Evolutionary conservation across 352 stramenopile species (phyloP).

Genomic region (Saprolegnia diclina): DNA sequence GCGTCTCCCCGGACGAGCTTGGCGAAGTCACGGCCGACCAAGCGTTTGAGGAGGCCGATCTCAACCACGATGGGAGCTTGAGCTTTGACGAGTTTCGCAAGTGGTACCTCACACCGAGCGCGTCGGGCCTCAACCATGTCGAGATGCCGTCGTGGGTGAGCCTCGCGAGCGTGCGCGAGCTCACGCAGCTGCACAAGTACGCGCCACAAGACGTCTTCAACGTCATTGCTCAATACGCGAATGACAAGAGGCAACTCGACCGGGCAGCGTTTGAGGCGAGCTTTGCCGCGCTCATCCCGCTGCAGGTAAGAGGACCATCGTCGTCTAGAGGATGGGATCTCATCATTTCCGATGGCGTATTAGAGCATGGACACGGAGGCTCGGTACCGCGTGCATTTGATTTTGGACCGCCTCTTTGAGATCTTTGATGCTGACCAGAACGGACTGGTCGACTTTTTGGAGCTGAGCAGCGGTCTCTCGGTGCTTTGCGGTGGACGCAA

Average conservation of each 20-base stretch:
- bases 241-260: slow-evolving; percentile 49
- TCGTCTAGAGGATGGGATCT: background rate
- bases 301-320: background rate
- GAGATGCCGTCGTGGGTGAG: slow-evolving; percentile 60
- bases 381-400: slow-evolving; percentile 52
- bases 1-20: slow-evolving; percentile 64
- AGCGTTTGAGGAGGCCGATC: slow-evolving; percentile 50
- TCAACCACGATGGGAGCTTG: slow-evolving; percentile 38
- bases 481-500: slow-evolving; percentile 71
- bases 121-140: slow-evolving; percentile 30
- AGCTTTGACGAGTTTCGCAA: slow-evolving; percentile 78
- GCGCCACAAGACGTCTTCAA: slow-evolving; percentile 80
- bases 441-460: slow-evolving; percentile 77
- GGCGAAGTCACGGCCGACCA: slow-evolving; percentile 70
- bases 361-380: slow-evolving; percentile 55
- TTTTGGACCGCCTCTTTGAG: slow-evolving; percentile 71
- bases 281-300: slow-evolving; percentile 69
- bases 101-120: slow-evolving; percentile 63
- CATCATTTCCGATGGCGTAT: slow-evolving; percentile 56
- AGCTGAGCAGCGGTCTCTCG: slow-evolving; percentile 74
- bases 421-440: slow-evolving; percentile 78
- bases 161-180: slow-evolving; percentile 73
- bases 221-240: slow-evolving; percentile 71
- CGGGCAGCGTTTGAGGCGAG: slow-evolving; percentile 78
- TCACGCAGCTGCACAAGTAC: slow-evolving; percentile 80